Percentiles rank a stretch among this genome's conserved stretches.
phyloP scores from a whole-genome alignment of 108 stramenopile genomes.

The Nitzschia putrida region DNA sequence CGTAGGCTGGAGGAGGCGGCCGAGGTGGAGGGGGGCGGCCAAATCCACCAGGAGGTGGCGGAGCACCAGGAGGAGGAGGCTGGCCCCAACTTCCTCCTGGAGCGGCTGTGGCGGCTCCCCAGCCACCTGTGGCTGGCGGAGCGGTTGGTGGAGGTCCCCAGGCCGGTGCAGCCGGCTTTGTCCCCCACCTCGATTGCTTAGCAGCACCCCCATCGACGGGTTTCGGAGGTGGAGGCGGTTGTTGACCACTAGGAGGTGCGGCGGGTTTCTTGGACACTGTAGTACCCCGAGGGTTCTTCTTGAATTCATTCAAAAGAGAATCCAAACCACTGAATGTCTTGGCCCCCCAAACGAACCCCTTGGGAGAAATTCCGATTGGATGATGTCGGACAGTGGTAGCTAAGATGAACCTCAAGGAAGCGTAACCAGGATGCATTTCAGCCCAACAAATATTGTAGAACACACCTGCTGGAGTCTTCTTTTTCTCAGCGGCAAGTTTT shows the following conservation, averaged over 20 bases:
- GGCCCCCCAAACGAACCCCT: constrained; percentile 73
- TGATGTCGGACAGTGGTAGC: constrained; percentile 64
- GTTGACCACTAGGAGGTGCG: constrained; percentile 9
- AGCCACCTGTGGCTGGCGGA: constrained; percentile 11
- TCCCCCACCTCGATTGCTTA: constrained; percentile 35
- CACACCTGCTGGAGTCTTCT: constrained; percentile 51
- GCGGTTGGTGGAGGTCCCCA: constrained; percentile 23
- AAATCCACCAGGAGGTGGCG: constrained; percentile 24
- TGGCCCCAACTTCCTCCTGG: constrained; percentile 26
- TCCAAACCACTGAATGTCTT: constrained; percentile 66
- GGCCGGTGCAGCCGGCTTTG: constrained; percentile 33
- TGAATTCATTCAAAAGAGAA: constrained; percentile 79
- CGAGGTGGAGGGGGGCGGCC: constrained; percentile 29
- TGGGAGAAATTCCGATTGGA: constrained; percentile 78
- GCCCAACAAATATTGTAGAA: constrained; percentile 84
- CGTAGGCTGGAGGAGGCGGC: constrained; percentile 37
- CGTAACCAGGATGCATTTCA: constrained; percentile 84
- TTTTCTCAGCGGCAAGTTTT: constrained; percentile 64
- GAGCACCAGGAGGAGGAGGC: constrained; percentile 34
- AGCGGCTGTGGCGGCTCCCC: constrained; percentile 15
- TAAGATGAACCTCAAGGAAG: constrained; percentile 71
- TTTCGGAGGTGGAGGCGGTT: constrained; percentile 12
- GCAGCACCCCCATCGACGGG: constrained; percentile 11
- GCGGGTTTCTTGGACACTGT: constrained; percentile 24
- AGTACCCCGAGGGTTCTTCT: constrained; percentile 74